Conservation (phyloP, 495 filamentous ascomycete genomes). For the Daldinia childiae region DNA sequence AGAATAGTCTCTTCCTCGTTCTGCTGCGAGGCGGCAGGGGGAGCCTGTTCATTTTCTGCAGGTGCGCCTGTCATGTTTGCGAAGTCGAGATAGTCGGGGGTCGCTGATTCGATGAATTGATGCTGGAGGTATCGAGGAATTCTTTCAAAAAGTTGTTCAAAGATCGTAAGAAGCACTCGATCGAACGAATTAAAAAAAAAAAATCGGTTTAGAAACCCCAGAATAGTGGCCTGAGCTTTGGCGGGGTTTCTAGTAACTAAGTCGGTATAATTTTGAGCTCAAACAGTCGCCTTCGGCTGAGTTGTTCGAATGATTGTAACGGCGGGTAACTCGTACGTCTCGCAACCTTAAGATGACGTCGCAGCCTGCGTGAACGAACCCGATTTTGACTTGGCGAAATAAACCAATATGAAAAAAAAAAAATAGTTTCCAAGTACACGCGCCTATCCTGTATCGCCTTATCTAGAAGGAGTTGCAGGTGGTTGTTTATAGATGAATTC, state of each 20-base stretch:
- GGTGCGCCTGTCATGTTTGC: slow-evolving; percentile 37
- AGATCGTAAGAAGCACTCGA: neutral
- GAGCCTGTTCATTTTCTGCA: slow-evolving; percentile 44
- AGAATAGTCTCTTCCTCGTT: slow-evolving; percentile 30
- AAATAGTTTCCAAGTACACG: neutral
- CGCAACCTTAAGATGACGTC: slow-evolving; percentile 3
- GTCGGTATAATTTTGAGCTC: neutral
- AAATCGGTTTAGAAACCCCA: neutral
- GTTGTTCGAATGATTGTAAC: neutral
- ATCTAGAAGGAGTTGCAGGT: neutral
- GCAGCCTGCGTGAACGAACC: neutral
- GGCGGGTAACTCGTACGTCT: neutral
- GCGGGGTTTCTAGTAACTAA: neutral
- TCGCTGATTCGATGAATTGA: neutral
- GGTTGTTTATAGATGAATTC: neutral
- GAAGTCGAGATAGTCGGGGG: neutral
- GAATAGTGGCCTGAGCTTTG: neutral
- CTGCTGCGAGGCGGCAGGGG: slow-evolving; percentile 39
- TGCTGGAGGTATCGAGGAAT: neutral
- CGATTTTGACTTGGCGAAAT: neutral
- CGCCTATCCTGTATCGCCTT: neutral
- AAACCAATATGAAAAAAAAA: neutral
- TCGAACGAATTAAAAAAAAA: neutral
- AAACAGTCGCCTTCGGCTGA: neutral
- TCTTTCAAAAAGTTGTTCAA: neutral